Evolutionary conservation across 1,284 basidiomycete species (phyloP).

Genomic region (Malassezia nana): DNA sequence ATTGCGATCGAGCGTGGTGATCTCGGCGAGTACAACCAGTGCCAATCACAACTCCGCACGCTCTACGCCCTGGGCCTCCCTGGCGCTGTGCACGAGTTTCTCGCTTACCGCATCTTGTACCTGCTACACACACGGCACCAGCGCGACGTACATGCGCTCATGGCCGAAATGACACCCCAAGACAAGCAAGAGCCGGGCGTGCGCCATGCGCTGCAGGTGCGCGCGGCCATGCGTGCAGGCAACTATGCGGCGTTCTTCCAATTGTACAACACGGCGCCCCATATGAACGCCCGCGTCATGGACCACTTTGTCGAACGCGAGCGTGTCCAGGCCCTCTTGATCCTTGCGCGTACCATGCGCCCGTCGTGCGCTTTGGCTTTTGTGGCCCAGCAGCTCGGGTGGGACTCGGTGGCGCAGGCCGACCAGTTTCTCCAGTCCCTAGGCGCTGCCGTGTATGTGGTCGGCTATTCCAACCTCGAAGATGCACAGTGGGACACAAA

Average conservation of each 20-base stretch:
- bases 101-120: slow-evolving; percentile 94
- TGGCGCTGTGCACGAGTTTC: slow-evolving; percentile 85
- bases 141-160: slow-evolving; percentile 89
- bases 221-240: slow-evolving; percentile 74
- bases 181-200: slow-evolving; percentile 73
- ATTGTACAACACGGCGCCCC: slow-evolving; percentile 72
- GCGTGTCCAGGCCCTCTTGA: slow-evolving; percentile 70
- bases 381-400: slow-evolving; percentile 70
- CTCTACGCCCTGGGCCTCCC: slow-evolving; percentile 86
- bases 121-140: slow-evolving; percentile 85
- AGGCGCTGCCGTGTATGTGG: slow-evolving; percentile 60
- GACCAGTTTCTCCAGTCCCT: slow-evolving; percentile 65
- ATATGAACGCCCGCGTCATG: slow-evolving; percentile 98
- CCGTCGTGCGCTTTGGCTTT: slow-evolving; percentile 60
- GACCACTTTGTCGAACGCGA: slow-evolving; percentile 94
- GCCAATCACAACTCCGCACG: slow-evolving; percentile 77
- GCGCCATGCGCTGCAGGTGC: slow-evolving; percentile 77
- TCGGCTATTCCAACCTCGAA: slow-evolving; percentile 22
- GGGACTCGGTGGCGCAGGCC: slow-evolving; percentile 61
- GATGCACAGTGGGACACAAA: slow-evolving; percentile 52
- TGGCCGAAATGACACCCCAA: slow-evolving; percentile 84
- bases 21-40: slow-evolving; percentile 98
- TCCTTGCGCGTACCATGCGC: slow-evolving; percentile 58
- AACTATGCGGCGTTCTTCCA: slow-evolving; percentile 89
- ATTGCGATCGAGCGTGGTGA: slow-evolving; percentile 94